Percentiles rank a stretch among this genome's conserved stretches.
Evolutionary conservation across 176 grass and related monocot genomes (phyloP).

Genomic region (Carex cristatella): DNA sequence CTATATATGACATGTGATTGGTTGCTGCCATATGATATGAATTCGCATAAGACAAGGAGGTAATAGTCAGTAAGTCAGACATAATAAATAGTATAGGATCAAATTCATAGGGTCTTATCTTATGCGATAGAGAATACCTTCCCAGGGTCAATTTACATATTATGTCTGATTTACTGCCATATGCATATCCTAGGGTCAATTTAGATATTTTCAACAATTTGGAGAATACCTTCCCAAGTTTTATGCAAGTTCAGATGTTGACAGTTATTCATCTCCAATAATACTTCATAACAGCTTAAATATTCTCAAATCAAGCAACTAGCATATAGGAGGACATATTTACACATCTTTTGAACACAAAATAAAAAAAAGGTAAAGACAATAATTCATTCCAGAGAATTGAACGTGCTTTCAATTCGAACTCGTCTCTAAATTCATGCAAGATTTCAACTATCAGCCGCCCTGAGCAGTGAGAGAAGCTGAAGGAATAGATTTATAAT

Average conservation of each 20-base stretch:
- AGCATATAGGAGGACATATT: not conserved
- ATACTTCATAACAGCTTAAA: not conserved
- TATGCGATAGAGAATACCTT: no score
- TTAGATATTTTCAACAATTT: not conserved
- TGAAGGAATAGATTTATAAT: constrained; percentile 80
- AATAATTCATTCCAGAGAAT: not conserved
- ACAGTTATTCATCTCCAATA: not conserved
- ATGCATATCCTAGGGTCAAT: not conserved
- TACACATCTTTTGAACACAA: not conserved
- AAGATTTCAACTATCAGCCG: constrained; percentile 42
- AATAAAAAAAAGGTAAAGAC: not conserved
- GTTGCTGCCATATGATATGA: no score
- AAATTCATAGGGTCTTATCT: not conserved
- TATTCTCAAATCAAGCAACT: not conserved
- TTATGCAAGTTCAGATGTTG: no score
- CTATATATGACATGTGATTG: no score
- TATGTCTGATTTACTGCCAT: no score
- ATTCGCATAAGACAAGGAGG: no score
- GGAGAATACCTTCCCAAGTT: not conserved
- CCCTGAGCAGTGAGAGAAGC: constrained; percentile 63
- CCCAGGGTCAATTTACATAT: no score
- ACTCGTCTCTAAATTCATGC: not conserved
- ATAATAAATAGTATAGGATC: not conserved
- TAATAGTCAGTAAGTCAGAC: no score
- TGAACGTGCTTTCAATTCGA: not conserved